Evolutionary conservation across 2,329 filamentous ascomycete species (phyloP).

Genomic region (Lasiodiplodia sp.): DNA sequence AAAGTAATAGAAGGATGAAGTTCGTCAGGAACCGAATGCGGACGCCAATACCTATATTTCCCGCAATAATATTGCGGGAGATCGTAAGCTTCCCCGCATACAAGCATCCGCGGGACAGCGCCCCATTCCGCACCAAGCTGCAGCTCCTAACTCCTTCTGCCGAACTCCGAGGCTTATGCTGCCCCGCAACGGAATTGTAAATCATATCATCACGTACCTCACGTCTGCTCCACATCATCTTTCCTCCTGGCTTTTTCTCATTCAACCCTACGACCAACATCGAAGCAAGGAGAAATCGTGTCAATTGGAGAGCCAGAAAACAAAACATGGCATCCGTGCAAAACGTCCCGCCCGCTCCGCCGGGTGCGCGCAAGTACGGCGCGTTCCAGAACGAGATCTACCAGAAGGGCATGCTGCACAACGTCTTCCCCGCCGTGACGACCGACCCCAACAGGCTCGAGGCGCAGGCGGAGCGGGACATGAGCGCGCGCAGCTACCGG

Average conservation of each 20-base stretch:
- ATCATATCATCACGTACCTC: neutral
- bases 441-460: constrained; percentile 67
- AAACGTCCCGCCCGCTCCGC: constrained; percentile 19
- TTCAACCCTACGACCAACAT: no score
- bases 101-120: neutral
- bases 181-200: constrained; percentile 12
- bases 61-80: neutral
- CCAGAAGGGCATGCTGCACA: constrained; percentile 58
- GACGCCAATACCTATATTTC: neutral
- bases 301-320: neutral
- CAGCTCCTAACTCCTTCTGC: neutral
- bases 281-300: no score
- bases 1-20: neutral
- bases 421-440: constrained; percentile 60
- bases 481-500: constrained; percentile 60
- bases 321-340: neutral
- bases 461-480: constrained; percentile 58
- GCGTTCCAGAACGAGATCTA: constrained; percentile 56
- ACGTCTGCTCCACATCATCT: neutral
- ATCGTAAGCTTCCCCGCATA: constrained; percentile 10
- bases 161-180: constrained; percentile 5
- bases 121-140: neutral
- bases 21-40: neutral
- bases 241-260: neutral
- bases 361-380: constrained; percentile 47